Evolutionary conservation across 306 rosid species (phyloP).

Genomic region (Coriaria nepalensis): DNA sequence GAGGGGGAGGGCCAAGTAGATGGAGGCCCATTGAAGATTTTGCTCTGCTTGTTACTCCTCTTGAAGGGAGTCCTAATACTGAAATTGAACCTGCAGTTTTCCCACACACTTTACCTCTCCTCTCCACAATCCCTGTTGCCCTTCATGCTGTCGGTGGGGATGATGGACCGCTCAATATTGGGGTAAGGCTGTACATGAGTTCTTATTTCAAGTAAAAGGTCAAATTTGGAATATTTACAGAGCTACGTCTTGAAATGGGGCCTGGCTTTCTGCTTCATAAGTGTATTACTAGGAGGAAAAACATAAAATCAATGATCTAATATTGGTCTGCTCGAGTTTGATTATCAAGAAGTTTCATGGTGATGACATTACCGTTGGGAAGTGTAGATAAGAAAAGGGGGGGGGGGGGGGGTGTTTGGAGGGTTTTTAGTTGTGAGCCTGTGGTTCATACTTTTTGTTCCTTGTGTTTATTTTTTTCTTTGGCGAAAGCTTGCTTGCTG

Average conservation of each 20-base stretch:
- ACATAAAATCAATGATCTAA: too few species aligned
- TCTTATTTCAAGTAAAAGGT: slow-evolving; percentile 44
- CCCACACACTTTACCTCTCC: slow-evolving; percentile 46
- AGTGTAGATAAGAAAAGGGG: too few species aligned
- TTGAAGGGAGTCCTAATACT: slow-evolving; percentile 16
- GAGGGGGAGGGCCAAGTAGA: slow-evolving; percentile 35
- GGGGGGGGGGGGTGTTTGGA: too few species aligned
- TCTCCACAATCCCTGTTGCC: slow-evolving; percentile 64
- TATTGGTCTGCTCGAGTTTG: too few species aligned
- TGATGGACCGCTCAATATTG: slow-evolving; percentile 63
- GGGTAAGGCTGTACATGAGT: slow-evolving; percentile 66
- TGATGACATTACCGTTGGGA: too few species aligned
- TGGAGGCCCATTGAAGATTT: slow-evolving; percentile 60
- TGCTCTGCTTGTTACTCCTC: slow-evolving; percentile 42
- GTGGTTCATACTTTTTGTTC: too few species aligned
- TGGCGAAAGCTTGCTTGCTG: too few species aligned
- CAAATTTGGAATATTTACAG: slow-evolving; percentile 11
- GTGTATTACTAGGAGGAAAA: too few species aligned
- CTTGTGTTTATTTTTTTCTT: too few species aligned
- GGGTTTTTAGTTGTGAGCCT: too few species aligned
- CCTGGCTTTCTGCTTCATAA: too few species aligned
- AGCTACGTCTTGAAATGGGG: neutral
- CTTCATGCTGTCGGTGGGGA: slow-evolving; percentile 85
- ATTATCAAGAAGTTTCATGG: too few species aligned
- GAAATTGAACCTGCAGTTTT: slow-evolving; percentile 49